Conservation (phyloP, 1,284 basidiomycete species). For the Cryptococcus sp. region DNA sequence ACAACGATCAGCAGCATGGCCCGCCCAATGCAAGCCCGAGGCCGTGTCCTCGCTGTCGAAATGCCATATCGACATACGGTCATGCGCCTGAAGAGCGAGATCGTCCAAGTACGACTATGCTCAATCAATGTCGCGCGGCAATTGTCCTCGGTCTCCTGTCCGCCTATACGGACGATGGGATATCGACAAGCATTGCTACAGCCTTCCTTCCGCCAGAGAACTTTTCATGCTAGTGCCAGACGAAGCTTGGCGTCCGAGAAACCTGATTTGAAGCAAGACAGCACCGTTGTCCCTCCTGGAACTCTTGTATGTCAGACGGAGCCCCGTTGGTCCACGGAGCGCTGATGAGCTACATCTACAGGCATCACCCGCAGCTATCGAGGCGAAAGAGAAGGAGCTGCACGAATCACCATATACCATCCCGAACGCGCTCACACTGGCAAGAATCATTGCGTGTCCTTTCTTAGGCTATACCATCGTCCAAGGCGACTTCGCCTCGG, state of each 20-base stretch:
- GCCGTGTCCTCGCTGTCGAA: conserved; percentile 9
- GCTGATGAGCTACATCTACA: too few species aligned
- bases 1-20: not conserved
- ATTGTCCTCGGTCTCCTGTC: conserved; percentile 4
- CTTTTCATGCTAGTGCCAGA: too few species aligned
- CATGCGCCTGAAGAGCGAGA: conserved; percentile 12
- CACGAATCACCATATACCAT: conserved; percentile 93
- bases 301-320: too few species aligned
- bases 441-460: conserved; percentile 84
- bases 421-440: conserved; percentile 86
- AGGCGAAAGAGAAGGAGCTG: conserved; percentile 32
- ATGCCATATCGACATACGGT: conserved; percentile 13
- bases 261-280: not conserved
- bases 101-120: conserved; percentile 16
- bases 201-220: not conserved
- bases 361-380: not conserved
- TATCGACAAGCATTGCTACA: not conserved
- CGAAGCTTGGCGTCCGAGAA: conserved; percentile 5
- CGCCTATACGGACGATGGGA: not conserved
- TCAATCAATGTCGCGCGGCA: conserved; percentile 15
- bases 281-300: not conserved
- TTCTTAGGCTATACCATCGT: conserved; percentile 88
- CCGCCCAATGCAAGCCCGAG: conserved; percentile 3
- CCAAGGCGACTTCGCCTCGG: conserved; percentile 75
- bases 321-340: too few species aligned